These are phyloP conservation scores for Calonectria henricotiae DNA, from an alignment of 2,329 filamentous ascomycete species.

Conservation along the genomic window DNA sequence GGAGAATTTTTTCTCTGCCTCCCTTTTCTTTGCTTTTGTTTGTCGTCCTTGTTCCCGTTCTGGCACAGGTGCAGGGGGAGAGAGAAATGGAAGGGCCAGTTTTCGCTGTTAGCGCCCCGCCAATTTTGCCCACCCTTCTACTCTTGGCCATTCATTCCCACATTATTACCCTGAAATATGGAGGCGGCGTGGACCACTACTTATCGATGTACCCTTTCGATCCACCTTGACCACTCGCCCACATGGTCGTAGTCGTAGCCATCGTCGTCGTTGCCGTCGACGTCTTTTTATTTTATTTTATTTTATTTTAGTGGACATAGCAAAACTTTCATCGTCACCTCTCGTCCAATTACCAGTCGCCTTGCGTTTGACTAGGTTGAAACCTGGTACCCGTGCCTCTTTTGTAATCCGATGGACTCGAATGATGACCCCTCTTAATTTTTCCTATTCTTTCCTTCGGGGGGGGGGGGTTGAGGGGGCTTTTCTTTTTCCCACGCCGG, in stretches of 20 bases:
- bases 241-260: constrained; percentile 14
- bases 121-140: constrained; percentile 18
- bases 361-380: constrained; percentile 11
- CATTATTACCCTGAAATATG: constrained; percentile 31
- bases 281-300: not conserved
- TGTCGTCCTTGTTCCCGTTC: constrained; percentile 25
- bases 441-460: not conserved
- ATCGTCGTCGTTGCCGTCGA: not conserved
- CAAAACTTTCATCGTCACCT: not conserved
- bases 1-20: constrained; percentile 37
- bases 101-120: constrained; percentile 26
- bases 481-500: constrained; percentile 1
- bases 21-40: constrained; percentile 18
- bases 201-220: not conserved
- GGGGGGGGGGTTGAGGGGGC: not conserved
- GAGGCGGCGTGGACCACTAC: not conserved
- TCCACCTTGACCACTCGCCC: constrained; percentile 10
- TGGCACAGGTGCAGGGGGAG: not conserved
- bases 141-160: constrained; percentile 20
- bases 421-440: not conserved
- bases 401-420: constrained; percentile 25
- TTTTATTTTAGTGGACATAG: not conserved
- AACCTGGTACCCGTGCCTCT: constrained; percentile 25
- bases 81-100: constrained; percentile 24
- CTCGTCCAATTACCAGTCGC: constrained; percentile 20